A percentile compares a stretch with the other conserved stretches of the same genome.
Conservation (phyloP, 306 rosid genomes). For the Ormosia emarginata region DNA sequence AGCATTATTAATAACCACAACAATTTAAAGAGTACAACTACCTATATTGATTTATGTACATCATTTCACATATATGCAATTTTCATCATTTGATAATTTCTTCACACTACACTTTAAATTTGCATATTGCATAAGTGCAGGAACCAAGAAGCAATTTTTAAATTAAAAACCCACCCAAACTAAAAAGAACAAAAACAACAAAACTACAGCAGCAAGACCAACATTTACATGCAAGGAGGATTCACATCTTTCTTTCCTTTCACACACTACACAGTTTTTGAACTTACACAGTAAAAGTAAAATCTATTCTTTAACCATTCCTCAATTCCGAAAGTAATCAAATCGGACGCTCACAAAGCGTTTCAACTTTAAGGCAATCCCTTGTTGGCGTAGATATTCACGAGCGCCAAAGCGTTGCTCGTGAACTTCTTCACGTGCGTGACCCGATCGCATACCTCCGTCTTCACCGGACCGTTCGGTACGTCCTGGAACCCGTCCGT, state of each 20-base stretch:
- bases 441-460: slow-evolving; percentile 46
- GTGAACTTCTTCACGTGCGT: slow-evolving; percentile 64
- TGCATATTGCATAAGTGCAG: no score
- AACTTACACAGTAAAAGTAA: not conserved
- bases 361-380: slow-evolving; percentile 27
- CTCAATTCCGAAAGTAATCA: not conserved
- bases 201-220: not conserved
- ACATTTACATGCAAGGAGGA: slow-evolving; percentile 8
- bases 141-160: no score
- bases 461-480: slow-evolving; percentile 51
- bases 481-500: slow-evolving; percentile 89
- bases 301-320: not conserved
- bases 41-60: no score
- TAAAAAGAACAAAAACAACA: not conserved
- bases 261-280: not conserved
- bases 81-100: no score
- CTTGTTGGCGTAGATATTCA: slow-evolving; percentile 57
- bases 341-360: slow-evolving; percentile 6
- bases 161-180: not conserved
- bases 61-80: no score
- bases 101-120: no score
- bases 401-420: slow-evolving; percentile 89
- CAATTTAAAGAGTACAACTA: no score
- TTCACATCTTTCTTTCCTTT: not conserved
- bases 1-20: no score